These are phyloP conservation scores for Yamadazyma trypodendri DNA, from an alignment of 1,139 yeast genomes.

Conservation along the genomic window DNA sequence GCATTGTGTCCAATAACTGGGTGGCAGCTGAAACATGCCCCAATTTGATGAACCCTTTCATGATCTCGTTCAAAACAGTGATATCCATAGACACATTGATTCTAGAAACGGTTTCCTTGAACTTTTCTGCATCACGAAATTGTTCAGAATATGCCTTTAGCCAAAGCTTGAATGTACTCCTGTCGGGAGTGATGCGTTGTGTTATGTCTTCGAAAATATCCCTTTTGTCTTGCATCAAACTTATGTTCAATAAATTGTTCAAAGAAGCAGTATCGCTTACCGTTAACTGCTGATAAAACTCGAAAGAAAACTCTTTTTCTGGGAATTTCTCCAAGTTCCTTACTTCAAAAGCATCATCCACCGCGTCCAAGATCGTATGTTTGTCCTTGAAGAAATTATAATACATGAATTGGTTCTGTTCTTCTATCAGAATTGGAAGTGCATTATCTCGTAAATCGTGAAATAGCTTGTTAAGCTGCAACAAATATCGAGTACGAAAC, in stretches of 20 bases:
- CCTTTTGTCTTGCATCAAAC: conserved; percentile 10
- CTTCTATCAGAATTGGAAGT: conserved; percentile 29
- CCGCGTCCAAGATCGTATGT: conserved; percentile 17
- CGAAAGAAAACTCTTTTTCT: conserved; percentile 20
- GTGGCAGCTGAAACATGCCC: conserved; percentile 16
- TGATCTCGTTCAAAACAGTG: conserved; percentile 18
- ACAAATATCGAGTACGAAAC: conserved; percentile 19
- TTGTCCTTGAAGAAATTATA: conserved; percentile 33
- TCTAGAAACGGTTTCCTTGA: conserved; percentile 4
- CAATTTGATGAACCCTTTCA: conserved; percentile 15
- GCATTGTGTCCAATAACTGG: conserved; percentile 5
- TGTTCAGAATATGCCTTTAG: conserved; percentile 5
- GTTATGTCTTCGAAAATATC: conserved; percentile 11
- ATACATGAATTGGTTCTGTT: conserved; percentile 30
- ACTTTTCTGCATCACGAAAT: conserved; percentile 5
- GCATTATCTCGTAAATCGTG: conserved; percentile 26
- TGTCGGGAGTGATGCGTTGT: conserved; percentile 15
- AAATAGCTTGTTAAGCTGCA: conserved; percentile 23
- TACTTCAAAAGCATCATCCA: conserved; percentile 7
- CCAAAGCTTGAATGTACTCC: conserved; percentile 10
- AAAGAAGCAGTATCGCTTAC: conserved; percentile 12
- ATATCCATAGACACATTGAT: conserved; percentile 17
- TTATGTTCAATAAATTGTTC: conserved; percentile 12
- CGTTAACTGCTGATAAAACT: conserved; percentile 19
- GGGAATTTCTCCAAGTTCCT: conserved; percentile 2